Evolutionary conservation across 164 flowering plant genomes (phyloP).

Genomic region (Annona squamosa): DNA sequence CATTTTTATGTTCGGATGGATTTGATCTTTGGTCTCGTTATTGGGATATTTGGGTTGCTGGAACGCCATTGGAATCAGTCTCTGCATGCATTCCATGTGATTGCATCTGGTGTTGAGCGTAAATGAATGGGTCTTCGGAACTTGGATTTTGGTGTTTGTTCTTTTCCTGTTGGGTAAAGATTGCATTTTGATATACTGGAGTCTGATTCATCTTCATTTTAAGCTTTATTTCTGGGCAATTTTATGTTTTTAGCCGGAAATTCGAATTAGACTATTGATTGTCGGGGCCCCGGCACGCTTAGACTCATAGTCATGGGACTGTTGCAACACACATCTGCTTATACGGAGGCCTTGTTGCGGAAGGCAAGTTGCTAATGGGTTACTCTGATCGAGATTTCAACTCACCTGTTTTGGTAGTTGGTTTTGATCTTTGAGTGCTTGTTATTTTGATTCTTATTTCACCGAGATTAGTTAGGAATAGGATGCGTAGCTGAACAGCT

Average conservation of each 20-base stretch:
- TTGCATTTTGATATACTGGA: slow-evolving; percentile 2
- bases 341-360: background rate
- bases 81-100: background rate
- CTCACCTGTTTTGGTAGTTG: background rate
- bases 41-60: background rate
- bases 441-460: background rate
- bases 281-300: background rate
- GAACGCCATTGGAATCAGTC: background rate
- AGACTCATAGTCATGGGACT: background rate
- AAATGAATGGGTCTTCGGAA: background rate
- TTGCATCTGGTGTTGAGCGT: background rate
- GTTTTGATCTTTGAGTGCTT: background rate
- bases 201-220: background rate
- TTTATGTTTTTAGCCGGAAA: background rate
- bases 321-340: background rate
- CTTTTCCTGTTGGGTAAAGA: background rate
- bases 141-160: background rate
- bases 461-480: background rate
- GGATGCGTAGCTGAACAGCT: background rate
- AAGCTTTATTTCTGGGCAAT: background rate
- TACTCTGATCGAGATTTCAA: background rate
- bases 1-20: background rate
- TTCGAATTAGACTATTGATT: background rate
- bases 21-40: background rate
- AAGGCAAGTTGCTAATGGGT: background rate